phyloP scores from a whole-genome alignment of 345 rosid genomes.

The Ailanthus altissimus region DNA sequence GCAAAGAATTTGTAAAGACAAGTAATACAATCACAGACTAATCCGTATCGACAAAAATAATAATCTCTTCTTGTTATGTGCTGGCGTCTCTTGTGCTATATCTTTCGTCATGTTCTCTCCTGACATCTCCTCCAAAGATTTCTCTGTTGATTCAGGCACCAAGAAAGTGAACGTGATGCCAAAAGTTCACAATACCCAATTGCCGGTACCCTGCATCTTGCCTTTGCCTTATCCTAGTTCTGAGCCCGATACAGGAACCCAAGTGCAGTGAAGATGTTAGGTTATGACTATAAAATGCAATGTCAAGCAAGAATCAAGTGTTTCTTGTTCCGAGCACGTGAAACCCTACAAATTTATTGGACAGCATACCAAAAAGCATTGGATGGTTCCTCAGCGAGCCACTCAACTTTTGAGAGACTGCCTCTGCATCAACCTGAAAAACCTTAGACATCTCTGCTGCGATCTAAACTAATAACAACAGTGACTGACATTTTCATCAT shows the following conservation, averaged over 20 bases:
- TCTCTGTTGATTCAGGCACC: not conserved
- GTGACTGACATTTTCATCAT: not conserved
- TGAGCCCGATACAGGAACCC: constrained; percentile 38
- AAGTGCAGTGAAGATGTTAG: constrained; percentile 71
- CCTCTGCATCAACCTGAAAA: not conserved
- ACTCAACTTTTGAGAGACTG: not conserved
- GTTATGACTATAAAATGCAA: constrained; percentile 83
- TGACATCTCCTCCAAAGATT: not conserved
- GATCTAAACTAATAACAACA: not conserved
- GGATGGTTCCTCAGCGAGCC: not conserved
- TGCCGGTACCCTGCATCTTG: constrained; percentile 20
- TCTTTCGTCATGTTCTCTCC: not conserved
- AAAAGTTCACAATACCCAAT: too few relatives aligned
- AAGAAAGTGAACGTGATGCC: not conserved
- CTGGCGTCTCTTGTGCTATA: not conserved
- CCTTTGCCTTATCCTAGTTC: constrained; percentile 19
- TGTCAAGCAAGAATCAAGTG: constrained; percentile 88
- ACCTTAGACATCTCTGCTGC: not conserved
- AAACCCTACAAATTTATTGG: not conserved
- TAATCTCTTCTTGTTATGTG: not conserved
- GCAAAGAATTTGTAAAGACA: not conserved
- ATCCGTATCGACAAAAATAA: not conserved
- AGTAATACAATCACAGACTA: not conserved
- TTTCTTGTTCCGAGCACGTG: constrained; percentile 60
- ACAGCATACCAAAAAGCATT: not conserved